Conservation (phyloP, 202 grass and related monocot genomes). For the Dendrocalamus latiflorus region DNA sequence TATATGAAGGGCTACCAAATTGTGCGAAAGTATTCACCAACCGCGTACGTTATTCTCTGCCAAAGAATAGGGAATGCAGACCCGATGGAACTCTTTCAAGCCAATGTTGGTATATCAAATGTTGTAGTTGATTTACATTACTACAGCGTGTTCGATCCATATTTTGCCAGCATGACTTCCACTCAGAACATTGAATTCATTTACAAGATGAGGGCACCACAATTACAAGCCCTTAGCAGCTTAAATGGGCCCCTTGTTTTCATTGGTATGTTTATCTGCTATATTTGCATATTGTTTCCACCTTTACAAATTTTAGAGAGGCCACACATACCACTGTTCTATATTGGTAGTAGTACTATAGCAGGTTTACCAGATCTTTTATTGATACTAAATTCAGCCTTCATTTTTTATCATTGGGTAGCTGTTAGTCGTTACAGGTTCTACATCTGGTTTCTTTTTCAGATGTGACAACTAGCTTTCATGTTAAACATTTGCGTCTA, state of each 20-base stretch:
- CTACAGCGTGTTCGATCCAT: constrained; percentile 67
- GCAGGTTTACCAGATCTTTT: not conserved
- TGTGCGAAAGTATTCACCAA: constrained; percentile 63
- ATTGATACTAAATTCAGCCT: not conserved
- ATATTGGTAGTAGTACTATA: not conserved
- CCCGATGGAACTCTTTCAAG: constrained; percentile 61
- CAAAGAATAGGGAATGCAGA: constrained; percentile 74
- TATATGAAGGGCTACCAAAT: constrained; percentile 67
- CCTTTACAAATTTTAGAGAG: not conserved
- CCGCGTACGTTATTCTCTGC: constrained; percentile 63
- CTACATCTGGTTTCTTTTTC: not conserved
- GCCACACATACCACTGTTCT: not conserved
- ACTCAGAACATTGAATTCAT: constrained; percentile 66
- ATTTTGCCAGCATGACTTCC: constrained; percentile 42
- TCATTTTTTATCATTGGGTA: not conserved
- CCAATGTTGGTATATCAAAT: constrained; percentile 56
- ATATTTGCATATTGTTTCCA: not conserved
- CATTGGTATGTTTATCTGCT: constrained; percentile 46
- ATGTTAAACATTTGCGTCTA: not conserved
- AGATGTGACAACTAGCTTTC: not conserved
- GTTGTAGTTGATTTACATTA: constrained; percentile 71
- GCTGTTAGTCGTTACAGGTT: not conserved
- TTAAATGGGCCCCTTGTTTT: constrained; percentile 64
- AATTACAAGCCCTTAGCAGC: constrained; percentile 45
- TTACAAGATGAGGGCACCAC: constrained; percentile 47